Percentiles rank a stretch among this genome's conserved stretches.
Conservation (phyloP, 73 alveolate genomes). For the Uronychia binucleata region DNA sequence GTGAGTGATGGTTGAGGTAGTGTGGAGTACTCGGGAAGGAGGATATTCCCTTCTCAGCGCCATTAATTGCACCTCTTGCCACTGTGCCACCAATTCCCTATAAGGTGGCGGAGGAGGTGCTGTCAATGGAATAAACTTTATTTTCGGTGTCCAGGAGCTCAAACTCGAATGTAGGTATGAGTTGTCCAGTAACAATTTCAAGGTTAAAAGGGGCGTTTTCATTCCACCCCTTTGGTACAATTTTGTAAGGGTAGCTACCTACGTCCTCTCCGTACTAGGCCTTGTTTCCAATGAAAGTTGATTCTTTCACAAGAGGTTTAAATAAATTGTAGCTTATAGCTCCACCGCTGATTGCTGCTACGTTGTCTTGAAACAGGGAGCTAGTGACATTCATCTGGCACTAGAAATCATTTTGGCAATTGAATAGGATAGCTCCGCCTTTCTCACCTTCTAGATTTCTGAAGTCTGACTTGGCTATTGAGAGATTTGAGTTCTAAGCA, state of each 20-base stretch:
- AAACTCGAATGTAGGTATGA: no score
- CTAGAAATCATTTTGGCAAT: not conserved
- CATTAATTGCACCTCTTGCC: not conserved
- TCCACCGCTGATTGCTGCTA: constrained; percentile 1
- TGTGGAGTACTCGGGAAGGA: no score
- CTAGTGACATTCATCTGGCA: not conserved
- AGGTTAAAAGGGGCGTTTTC: not conserved
- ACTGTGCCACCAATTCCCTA: not conserved
- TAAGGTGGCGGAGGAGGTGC: not conserved
- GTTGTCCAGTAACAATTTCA: not conserved
- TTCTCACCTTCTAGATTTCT: not conserved
- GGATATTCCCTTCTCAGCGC: not conserved
- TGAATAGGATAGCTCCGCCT: constrained; percentile 6
- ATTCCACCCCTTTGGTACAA: not conserved
- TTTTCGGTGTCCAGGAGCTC: not conserved
- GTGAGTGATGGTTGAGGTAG: no score
- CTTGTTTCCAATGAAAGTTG: not conserved
- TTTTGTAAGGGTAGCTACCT: not conserved
- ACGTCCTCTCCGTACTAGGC: not conserved
- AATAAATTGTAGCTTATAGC: constrained; percentile 2
- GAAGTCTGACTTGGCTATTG: not conserved
- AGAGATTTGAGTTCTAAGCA: not conserved
- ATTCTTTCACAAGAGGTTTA: not conserved
- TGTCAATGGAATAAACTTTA: not conserved
- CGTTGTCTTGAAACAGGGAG: not conserved